Evolutionary conservation across 2,329 filamentous ascomycete species (phyloP).

Genomic region (Hypoxylon sp.): DNA sequence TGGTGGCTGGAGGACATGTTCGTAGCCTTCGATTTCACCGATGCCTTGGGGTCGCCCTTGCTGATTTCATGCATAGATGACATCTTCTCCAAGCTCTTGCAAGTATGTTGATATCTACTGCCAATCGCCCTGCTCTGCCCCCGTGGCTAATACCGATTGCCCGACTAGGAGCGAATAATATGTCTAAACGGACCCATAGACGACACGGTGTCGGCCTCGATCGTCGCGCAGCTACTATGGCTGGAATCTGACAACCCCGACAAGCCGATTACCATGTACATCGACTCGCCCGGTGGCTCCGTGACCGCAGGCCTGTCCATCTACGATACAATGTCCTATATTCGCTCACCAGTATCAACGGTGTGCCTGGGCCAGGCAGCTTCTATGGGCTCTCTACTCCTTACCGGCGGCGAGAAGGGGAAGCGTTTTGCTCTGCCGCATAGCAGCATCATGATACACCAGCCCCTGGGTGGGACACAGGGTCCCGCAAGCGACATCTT

Average conservation of each 20-base stretch:
- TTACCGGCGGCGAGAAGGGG: constrained; percentile 86
- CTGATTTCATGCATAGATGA: constrained; percentile 68
- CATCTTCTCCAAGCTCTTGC: constrained; percentile 83
- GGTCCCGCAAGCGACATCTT: constrained; percentile 84
- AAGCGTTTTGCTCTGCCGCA: constrained; percentile 93
- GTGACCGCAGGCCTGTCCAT: constrained; percentile 91
- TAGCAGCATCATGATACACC: constrained; percentile 96
- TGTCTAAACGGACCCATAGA: constrained; percentile 94
- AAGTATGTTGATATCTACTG: constrained; percentile 62
- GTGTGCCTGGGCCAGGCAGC: constrained; percentile 96
- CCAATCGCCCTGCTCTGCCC: constrained; percentile 40
- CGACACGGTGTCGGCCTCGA: constrained; percentile 89
- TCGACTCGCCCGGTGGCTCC: constrained; percentile 94
- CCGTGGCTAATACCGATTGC: constrained; percentile 9
- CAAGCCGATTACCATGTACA: constrained; percentile 97
- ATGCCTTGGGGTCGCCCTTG: constrained; percentile 8
- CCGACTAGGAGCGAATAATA: constrained; percentile 83
- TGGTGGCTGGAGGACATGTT: constrained; percentile 83
- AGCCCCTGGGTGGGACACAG: constrained; percentile 81
- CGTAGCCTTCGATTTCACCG: constrained; percentile 51
- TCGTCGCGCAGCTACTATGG: constrained; percentile 96
- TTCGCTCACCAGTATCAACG: constrained; percentile 90
- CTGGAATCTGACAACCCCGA: constrained; percentile 96
- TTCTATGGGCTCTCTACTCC: constrained; percentile 91
- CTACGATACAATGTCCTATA: constrained; percentile 99